Conservation (phyloP, 2,329 filamentous ascomycete genomes). For the Trichoderma citrinoviride region DNA sequence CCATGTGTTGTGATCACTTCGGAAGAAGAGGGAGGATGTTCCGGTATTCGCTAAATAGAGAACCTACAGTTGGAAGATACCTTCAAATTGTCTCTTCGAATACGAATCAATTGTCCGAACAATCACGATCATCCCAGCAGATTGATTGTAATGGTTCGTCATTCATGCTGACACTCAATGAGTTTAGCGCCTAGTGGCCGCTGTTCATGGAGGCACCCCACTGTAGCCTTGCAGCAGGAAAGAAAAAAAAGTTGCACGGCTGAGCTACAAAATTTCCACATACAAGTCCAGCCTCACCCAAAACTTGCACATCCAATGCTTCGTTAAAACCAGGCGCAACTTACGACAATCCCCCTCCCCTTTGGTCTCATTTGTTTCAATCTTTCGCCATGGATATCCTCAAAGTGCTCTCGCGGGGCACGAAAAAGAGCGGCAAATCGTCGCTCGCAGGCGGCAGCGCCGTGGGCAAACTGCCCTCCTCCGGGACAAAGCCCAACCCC, state of each 20-base stretch:
- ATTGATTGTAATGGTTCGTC: no score
- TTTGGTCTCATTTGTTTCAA: no score
- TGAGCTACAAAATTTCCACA: slow-evolving; percentile 25
- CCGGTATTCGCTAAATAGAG: no score
- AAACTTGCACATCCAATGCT: neutral
- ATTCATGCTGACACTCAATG: neutral
- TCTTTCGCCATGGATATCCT: slow-evolving; percentile 68
- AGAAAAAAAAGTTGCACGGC: slow-evolving; percentile 24
- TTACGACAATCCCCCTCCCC: neutral
- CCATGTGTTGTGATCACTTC: neutral
- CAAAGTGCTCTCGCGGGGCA: slow-evolving; percentile 68
- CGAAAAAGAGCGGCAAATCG: slow-evolving; percentile 52
- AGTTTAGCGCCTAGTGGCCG: slow-evolving; percentile 3
- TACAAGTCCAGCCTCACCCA: neutral
- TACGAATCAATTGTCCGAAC: no score
- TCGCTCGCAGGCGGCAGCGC: slow-evolving; percentile 32
- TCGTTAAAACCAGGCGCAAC: neutral
- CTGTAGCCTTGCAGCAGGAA: slow-evolving; percentile 25
- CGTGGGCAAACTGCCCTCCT: slow-evolving; percentile 57
- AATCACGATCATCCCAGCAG: no score
- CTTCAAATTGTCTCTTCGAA: neutral
- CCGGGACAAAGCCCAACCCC: slow-evolving; percentile 61
- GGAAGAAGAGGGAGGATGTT: neutral
- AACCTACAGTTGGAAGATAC: neutral
- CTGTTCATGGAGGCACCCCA: slow-evolving; percentile 11